Percentiles rank a stretch among this genome's conserved stretches.
phyloP scores from a whole-genome alignment of 1,284 basidiomycete genomes.

The Limonomyces culmigenus region DNA sequence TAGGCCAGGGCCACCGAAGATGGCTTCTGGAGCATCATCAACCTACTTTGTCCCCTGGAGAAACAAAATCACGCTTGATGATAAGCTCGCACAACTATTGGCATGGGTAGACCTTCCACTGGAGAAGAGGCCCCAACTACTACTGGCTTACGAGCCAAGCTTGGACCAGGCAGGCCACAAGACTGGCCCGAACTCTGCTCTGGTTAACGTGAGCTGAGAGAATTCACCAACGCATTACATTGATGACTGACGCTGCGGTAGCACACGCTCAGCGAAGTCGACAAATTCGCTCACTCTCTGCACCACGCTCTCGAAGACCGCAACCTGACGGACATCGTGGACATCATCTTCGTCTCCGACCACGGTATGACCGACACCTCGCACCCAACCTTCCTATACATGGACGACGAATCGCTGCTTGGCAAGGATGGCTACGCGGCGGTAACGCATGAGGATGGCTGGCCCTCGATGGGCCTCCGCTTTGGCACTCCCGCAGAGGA shows the following conservation, averaged over 20 bases:
- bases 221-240: neutral
- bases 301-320: slow-evolving; percentile 46
- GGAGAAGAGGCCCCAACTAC: slow-evolving; percentile 55
- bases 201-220: slow-evolving; percentile 1
- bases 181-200: slow-evolving; percentile 52
- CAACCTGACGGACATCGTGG: slow-evolving; percentile 69
- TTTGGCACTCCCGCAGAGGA: slow-evolving; percentile 45
- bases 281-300: slow-evolving; percentile 59
- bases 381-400: slow-evolving; percentile 55
- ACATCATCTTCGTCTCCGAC: slow-evolving; percentile 82
- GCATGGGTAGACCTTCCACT: slow-evolving; percentile 59
- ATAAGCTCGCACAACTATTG: slow-evolving; percentile 62
- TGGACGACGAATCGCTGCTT: slow-evolving; percentile 58
- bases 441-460: slow-evolving; percentile 68
- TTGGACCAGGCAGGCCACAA: slow-evolving; percentile 71
- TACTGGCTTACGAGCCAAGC: slow-evolving; percentile 65
- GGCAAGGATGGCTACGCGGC: slow-evolving; percentile 41
- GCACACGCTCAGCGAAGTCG: slow-evolving; percentile 54
- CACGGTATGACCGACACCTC: slow-evolving; percentile 88
- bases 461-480: slow-evolving; percentile 74
- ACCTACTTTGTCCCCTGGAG: slow-evolving; percentile 67
- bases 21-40: slow-evolving; percentile 41
- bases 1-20: slow-evolving; percentile 72
- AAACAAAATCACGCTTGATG: slow-evolving; percentile 40
- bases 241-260: slow-evolving; percentile 11